A percentile compares a stretch with the other conserved stretches of the same genome.
Conservation (phyloP, 108 stramenopile genomes). For the Fistulifera solaris region DNA sequence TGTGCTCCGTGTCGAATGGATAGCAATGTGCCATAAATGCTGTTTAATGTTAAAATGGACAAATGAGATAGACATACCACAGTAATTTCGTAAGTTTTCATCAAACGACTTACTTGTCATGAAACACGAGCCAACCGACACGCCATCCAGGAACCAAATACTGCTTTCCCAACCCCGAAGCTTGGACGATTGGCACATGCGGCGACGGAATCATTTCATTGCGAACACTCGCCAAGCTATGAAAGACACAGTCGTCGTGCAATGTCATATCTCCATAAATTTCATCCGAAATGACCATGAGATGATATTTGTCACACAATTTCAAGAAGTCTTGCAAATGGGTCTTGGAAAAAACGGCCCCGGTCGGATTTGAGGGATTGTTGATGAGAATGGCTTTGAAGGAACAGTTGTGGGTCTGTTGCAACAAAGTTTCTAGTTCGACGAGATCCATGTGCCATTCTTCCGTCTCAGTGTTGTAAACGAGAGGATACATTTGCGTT, state of each 20-base stretch:
- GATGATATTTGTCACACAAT: slow-evolving; percentile 46
- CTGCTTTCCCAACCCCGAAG: slow-evolving; percentile 88
- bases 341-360: slow-evolving; percentile 73
- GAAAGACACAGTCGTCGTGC: slow-evolving; percentile 30
- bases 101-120: slow-evolving; percentile 46
- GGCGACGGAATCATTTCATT: slow-evolving; percentile 27
- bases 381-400: slow-evolving; percentile 79
- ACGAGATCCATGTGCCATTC: slow-evolving; percentile 58
- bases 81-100: background rate
- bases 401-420: background rate
- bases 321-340: slow-evolving; percentile 55
- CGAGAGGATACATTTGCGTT: slow-evolving; percentile 68
- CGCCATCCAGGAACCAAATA: slow-evolving; percentile 91
- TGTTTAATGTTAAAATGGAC: slow-evolving; percentile 10
- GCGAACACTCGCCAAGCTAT: slow-evolving; percentile 64
- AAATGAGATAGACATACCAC: slow-evolving; percentile 1
- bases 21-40: slow-evolving; percentile 37
- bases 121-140: slow-evolving; percentile 78
- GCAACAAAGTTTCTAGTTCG: slow-evolving; percentile 2
- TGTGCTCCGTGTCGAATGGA: slow-evolving; percentile 63
- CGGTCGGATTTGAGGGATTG: slow-evolving; percentile 92
- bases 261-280: slow-evolving; percentile 88
- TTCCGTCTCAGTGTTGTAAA: slow-evolving; percentile 69
- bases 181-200: slow-evolving; percentile 74
- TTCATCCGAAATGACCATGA: slow-evolving; percentile 88